Evolutionary conservation across 495 filamentous ascomycete species (phyloP).

Genomic region (Parmelia sp.): DNA sequence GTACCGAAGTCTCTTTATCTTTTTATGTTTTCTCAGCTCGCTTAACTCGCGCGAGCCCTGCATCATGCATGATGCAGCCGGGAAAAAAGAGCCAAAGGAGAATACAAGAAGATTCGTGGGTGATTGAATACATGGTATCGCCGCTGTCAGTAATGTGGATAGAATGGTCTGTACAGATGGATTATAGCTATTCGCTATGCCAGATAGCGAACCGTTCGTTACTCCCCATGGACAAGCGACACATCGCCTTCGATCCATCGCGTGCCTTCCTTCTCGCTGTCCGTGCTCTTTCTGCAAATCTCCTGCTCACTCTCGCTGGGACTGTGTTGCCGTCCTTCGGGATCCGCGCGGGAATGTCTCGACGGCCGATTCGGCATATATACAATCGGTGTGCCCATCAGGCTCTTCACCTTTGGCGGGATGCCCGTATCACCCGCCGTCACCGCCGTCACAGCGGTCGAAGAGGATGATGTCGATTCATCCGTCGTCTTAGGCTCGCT

Average conservation of each 20-base stretch:
- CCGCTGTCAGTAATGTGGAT: not conserved
- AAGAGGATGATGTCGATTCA: slow-evolving; percentile 14
- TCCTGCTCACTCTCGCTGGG: slow-evolving; percentile 27
- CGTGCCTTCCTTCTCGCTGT: slow-evolving; percentile 28
- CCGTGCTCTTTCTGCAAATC: slow-evolving; percentile 22
- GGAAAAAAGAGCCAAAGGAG: not conserved
- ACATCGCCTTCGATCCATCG: slow-evolving; percentile 23
- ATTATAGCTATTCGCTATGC: not conserved
- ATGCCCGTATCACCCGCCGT: slow-evolving; percentile 5
- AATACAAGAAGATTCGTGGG: not conserved
- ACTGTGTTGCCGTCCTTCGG: slow-evolving; percentile 21
- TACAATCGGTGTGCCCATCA: slow-evolving; percentile 24
- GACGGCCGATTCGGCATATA: slow-evolving; percentile 17
- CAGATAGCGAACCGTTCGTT: not conserved
- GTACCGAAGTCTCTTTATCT: not conserved
- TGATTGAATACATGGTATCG: not conserved
- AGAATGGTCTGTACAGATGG: not conserved
- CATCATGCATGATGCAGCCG: not conserved
- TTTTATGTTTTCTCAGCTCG: not conserved
- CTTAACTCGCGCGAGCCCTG: slow-evolving; percentile 5
- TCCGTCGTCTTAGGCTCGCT: slow-evolving; percentile 21
- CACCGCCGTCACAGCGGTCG: slow-evolving; percentile 22
- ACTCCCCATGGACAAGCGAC: not conserved
- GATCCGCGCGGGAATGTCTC: slow-evolving; percentile 18
- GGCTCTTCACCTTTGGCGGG: slow-evolving; percentile 23